Evolutionary conservation across 495 filamentous ascomycete species (phyloP), one percentile per base, ranked within the genome.

Genomic region (Neurospora africana): DNA sequence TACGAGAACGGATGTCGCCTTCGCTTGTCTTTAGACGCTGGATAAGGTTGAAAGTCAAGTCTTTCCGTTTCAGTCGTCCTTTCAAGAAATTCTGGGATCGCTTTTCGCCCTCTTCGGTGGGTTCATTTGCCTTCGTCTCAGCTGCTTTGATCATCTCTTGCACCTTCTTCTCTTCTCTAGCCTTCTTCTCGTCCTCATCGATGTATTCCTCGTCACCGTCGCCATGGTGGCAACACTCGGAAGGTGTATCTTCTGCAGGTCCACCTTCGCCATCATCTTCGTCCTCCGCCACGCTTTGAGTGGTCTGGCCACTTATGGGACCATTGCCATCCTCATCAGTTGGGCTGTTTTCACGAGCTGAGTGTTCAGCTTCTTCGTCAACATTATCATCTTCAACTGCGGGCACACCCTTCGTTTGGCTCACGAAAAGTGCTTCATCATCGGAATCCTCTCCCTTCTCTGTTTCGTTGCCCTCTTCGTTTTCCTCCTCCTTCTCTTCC

Each of bases 1-100:
- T 70, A 35, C 73, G 72, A 37, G 76, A 71, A 10, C 68, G 70
- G 33, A 85, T 81, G 15, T 76, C 47, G 15, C 70, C 70, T 35
- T 77, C 73, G 83, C 78, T 76, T 82, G 85, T 71, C 37, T 77
- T 80, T 37, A 84, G 19, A 6, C 71, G 78, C 68, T 85, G 83
- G 35, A 87, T 80, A 0, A 96, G 84, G 11, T 90, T 82, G 15
- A 89, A 80, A 0, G 92, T 95, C 21, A 86, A 84, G 74, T 93
- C 87, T 75, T 91, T 93, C 68, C 84, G 79, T 70, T 86, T 89
- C 4, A 80, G 73, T 36, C 84, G 82, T 1, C 87, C 88, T 75
- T 89, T 91, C 69, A 91, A 83, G 44, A 90, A 82, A 75, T 86
- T 89, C 70, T 89, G 84, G 11, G 87, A 89, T 4, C 92, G 91